Evolutionary conservation across 2,329 filamentous ascomycete genomes (phyloP).

Genomic region (Fusarium napiforme): DNA sequence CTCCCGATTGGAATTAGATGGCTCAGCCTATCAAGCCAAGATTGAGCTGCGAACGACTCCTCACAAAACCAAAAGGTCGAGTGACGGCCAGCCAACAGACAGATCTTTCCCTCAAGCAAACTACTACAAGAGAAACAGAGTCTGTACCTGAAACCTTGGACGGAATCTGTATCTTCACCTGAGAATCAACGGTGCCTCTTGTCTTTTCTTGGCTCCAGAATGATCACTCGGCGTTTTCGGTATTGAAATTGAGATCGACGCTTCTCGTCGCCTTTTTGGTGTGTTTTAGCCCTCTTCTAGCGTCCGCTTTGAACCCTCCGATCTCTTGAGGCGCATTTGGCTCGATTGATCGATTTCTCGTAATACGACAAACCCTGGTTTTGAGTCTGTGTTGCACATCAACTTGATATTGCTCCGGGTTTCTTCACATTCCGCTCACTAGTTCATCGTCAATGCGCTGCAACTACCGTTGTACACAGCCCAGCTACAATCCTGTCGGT

Average conservation of each 20-base stretch:
- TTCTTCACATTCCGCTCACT: not conserved
- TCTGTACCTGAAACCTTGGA: slow-evolving; percentile 20
- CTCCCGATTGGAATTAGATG: slow-evolving; percentile 10
- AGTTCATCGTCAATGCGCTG: not conserved
- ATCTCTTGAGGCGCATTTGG: slow-evolving; percentile 26
- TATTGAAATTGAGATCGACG: slow-evolving; percentile 34
- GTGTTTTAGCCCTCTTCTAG: slow-evolving; percentile 15
- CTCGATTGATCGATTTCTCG: slow-evolving; percentile 26
- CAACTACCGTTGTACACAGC: not conserved
- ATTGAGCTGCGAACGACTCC: not conserved
- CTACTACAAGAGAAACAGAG: not conserved
- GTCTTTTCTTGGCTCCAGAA: slow-evolving; percentile 21
- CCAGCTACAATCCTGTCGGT: not conserved
- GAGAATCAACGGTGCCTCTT: slow-evolving; percentile 14
- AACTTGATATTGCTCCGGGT: slow-evolving; percentile 1
- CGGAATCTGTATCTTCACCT: slow-evolving; percentile 12
- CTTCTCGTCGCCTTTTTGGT: slow-evolving; percentile 22
- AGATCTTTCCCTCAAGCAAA: not conserved
- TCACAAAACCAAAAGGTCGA: slow-evolving; percentile 2
- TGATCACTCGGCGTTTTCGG: slow-evolving; percentile 25
- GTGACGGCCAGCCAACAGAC: not conserved
- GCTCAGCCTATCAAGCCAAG: not conserved
- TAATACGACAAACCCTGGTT: slow-evolving; percentile 22
- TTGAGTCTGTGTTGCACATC: slow-evolving; percentile 13
- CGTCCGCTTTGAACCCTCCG: slow-evolving; percentile 19